Base-by-base conservation (phyloP, 805 yeast genomes). In the Brettanomyces bruxellensis region DNA sequence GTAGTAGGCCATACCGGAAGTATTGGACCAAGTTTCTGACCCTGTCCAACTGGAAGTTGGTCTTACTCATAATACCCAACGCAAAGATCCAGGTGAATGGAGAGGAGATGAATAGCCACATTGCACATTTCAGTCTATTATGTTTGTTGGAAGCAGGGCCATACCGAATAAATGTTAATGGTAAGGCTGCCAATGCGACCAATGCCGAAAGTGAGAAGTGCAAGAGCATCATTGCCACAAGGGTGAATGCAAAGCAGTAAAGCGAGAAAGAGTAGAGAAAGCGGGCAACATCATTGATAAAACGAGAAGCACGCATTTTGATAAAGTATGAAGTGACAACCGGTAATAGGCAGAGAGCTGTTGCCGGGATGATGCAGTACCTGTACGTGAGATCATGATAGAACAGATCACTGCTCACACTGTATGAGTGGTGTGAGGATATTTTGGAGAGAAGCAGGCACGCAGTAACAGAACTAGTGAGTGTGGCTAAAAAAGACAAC, bases 131-230 rank as follows among this genome's bases (percentile, higher is more conserved):
- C 28, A 30, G 12, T 41, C 38, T n/a, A 9, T 25, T 43, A 8
- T 14, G 9, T 6, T 25, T 25, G 25, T 43, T 38, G 23, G 12
- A n/a, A 9, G 14, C 30, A 2, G 56, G 43, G 55, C 62, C 60
- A 5, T 65, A 75, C 41, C 70, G 69, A 4, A 86, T 66, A 53
- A 83, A 76, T 0, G 86, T 81, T 60, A 91, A 67, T 8, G 97
- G 95, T n/a, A 80, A 66, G 2, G 86, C 78, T n/a, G 78, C 59
- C 1, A 87, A 45, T 0, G 95, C 91, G 47, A 90, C 69, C 4
- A 72, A 57, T 44, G 86, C 72, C 0, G 96, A 86, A 49, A 93
- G 70, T 1, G 97, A 73, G 60, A 90, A 93, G 65, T 93, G 89
- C 24, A 91, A 73, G 51, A 89, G 88, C 45, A 91, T 67, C 38